These are phyloP conservation scores for Suhomyces bokatorum DNA, from an alignment of 1,139 yeast genomes.

Conservation along the genomic window DNA sequence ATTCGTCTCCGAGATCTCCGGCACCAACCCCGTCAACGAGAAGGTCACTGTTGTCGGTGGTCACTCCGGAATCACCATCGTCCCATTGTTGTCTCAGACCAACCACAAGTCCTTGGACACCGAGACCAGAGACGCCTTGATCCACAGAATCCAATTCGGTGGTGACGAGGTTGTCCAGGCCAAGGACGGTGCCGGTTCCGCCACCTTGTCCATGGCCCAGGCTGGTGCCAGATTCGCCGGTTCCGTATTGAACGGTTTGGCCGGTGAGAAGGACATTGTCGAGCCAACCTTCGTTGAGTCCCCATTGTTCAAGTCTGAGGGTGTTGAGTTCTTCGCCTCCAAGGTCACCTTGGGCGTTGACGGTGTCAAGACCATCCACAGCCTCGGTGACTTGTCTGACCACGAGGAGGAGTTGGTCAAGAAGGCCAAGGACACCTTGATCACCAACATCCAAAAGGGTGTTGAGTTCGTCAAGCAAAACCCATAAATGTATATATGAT, in stretches of 20 bases:
- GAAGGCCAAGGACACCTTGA: conserved; percentile 57
- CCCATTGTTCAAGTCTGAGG: conserved; percentile 40
- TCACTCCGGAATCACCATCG: conserved; percentile 94
- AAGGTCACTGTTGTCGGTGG: conserved; percentile 91
- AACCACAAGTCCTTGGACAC: conserved; percentile 49
- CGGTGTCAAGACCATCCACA: conserved; percentile 59
- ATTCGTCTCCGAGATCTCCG: conserved; percentile 44
- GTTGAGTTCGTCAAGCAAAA: conserved; percentile 54
- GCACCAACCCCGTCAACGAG: conserved; percentile 57
- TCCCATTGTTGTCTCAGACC: conserved; percentile 78
- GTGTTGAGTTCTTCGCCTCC: conserved; percentile 61
- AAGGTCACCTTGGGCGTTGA: conserved; percentile 60
- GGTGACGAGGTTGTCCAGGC: conserved; percentile 98
- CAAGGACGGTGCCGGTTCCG: conserved; percentile 92
- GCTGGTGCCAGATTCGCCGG: conserved; percentile 84
- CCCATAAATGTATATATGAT: conserved; percentile 34
- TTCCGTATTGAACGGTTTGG: conserved; percentile 57
- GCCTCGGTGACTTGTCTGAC: conserved; percentile 51
- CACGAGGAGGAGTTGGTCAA: conserved; percentile 60
- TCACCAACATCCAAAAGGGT: conserved; percentile 60
- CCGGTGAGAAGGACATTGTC: conserved; percentile 49
- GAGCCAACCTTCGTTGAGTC: conserved; percentile 55
- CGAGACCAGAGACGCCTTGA: conserved; percentile 65
- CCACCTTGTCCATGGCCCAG: conserved; percentile 95
- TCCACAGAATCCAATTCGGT: conserved; percentile 91